phyloP scores from a whole-genome alignment of 2,329 filamentous ascomycete species.

The Aureobasidium zeae region DNA sequence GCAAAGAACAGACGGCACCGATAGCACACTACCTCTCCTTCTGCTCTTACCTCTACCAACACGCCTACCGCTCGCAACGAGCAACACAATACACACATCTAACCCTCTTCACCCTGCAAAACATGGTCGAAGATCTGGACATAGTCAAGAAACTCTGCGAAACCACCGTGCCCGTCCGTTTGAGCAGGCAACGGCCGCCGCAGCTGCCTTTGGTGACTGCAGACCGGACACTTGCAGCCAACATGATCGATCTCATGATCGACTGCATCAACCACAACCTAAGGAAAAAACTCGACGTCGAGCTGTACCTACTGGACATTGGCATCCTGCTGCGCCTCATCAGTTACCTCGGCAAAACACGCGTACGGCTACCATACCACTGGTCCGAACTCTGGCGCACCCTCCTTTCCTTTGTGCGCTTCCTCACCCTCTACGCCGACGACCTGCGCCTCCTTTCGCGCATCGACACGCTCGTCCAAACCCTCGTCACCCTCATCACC shows the following conservation, averaged over 20 bases:
- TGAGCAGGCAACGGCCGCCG: slow-evolving; percentile 83
- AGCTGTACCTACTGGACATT: slow-evolving; percentile 73
- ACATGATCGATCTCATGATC: slow-evolving; percentile 75
- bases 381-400: slow-evolving; percentile 94
- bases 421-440: slow-evolving; percentile 74
- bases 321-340: slow-evolving; percentile 75
- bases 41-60: slow-evolving; percentile 85
- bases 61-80: slow-evolving; percentile 75
- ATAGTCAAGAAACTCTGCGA: slow-evolving; percentile 76
- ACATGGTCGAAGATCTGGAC: slow-evolving; percentile 75
- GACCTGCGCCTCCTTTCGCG: slow-evolving; percentile 63
- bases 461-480: slow-evolving; percentile 64
- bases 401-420: slow-evolving; percentile 76
- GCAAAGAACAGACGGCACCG: slow-evolving; percentile 58
- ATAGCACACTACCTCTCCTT: slow-evolving; percentile 78
- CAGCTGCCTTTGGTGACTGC: slow-evolving; percentile 66
- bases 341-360: slow-evolving; percentile 71
- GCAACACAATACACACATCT: slow-evolving; percentile 76
- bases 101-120: slow-evolving; percentile 73
- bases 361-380: slow-evolving; percentile 76
- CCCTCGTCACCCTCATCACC: slow-evolving; percentile 72
- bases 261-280: slow-evolving; percentile 94
- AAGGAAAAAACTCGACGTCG: slow-evolving; percentile 70
- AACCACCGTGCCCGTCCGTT: slow-evolving; percentile 65
- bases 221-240: slow-evolving; percentile 64